Conservation (phyloP, 768 basidiomycete genomes). For the Pleurotus platypus region DNA sequence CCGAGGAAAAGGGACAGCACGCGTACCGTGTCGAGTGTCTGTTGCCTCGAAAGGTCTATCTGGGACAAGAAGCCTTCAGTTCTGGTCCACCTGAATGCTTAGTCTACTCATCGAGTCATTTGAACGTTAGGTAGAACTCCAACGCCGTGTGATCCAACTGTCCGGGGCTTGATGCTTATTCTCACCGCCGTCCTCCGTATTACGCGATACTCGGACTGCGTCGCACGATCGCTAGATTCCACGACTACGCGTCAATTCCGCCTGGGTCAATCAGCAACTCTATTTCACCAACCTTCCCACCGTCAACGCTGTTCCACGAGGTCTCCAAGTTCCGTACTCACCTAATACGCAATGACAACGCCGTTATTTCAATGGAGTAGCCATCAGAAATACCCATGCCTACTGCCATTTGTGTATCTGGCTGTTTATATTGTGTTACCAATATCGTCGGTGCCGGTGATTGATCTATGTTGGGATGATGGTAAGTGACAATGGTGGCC, state of each 20-base stretch:
- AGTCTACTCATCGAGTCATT: neutral
- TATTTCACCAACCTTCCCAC: neutral
- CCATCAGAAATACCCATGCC: neutral
- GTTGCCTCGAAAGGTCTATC: too few relatives aligned
- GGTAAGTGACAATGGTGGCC: neutral
- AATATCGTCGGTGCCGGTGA: neutral
- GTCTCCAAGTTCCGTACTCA: neutral
- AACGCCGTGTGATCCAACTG: neutral
- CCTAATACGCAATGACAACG: neutral
- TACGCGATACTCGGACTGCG: constrained; percentile 5
- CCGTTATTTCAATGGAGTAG: neutral
- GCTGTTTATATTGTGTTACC: neutral
- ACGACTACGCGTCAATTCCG: neutral
- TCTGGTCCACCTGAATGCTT: too few relatives aligned
- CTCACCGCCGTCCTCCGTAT: neutral
- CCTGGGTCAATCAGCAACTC: constrained; percentile 3
- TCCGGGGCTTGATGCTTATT: neutral
- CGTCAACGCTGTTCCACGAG: constrained; percentile 1
- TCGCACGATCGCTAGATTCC: neutral
- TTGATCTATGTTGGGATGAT: neutral
- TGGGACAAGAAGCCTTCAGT: too few relatives aligned
- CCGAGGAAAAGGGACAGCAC: too few relatives aligned
- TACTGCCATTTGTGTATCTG: too few relatives aligned
- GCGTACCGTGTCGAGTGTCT: too few relatives aligned
- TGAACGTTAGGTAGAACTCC: neutral